These are phyloP conservation scores for Hypoxylon sp. DNA, from an alignment of 2,329 filamentous ascomycete genomes.

Conservation along the genomic window DNA sequence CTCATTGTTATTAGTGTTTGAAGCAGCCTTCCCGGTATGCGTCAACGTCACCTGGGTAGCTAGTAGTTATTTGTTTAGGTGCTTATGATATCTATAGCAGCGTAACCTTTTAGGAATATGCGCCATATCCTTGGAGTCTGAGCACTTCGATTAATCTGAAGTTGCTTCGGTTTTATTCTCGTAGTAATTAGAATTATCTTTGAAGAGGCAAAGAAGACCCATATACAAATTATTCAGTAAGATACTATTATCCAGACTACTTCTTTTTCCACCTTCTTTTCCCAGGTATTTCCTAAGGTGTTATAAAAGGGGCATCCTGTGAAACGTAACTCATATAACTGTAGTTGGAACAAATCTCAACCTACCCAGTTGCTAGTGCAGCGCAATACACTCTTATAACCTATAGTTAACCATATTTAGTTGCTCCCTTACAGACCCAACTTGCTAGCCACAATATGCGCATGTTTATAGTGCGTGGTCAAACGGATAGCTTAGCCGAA, in stretches of 20 bases:
- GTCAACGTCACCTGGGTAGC: neutral
- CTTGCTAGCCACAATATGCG: neutral
- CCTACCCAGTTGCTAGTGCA: too few species aligned
- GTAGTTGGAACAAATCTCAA: too few species aligned
- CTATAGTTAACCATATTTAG: too few species aligned
- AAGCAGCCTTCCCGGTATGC: neutral
- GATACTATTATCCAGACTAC: neutral
- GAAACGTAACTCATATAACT: too few species aligned
- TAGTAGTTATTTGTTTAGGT: neutral
- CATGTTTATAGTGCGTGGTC: conserved; percentile 8
- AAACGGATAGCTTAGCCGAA: conserved; percentile 39
- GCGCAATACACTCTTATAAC: too few species aligned
- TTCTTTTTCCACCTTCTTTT: conserved; percentile 3
- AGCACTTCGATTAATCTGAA: neutral
- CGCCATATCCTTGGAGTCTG: neutral
- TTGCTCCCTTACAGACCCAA: neutral
- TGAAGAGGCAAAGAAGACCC: too few species aligned
- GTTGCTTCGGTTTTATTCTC: neutral
- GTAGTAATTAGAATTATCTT: too few species aligned
- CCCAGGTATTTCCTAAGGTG: neutral
- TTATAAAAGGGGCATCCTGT: neutral
- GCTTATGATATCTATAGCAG: neutral
- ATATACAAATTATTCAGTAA: neutral
- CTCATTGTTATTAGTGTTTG: neutral
- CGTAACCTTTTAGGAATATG: too few species aligned